Conservation (phyloP, 768 basidiomycete species). For the Amanita pseudoporphyria region DNA sequence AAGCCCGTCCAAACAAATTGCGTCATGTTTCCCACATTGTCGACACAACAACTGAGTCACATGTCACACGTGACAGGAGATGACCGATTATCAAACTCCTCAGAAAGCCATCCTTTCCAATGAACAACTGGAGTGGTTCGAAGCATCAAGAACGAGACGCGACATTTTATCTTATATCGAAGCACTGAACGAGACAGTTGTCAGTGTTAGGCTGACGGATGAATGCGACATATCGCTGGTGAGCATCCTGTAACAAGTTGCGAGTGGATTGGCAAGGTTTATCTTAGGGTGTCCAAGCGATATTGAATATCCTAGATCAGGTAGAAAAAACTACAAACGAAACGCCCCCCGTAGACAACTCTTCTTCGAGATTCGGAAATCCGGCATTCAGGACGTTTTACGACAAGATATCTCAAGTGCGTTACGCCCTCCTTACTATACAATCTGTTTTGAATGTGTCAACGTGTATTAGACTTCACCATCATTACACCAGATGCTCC, state of each 20-base stretch:
- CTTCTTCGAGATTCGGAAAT: constrained; percentile 91
- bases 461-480: constrained; percentile 36
- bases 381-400: constrained; percentile 93
- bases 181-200: constrained; percentile 62
- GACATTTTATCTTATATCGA: constrained; percentile 65
- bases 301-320: constrained; percentile 54
- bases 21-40: no score
- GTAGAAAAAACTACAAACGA: constrained; percentile 57
- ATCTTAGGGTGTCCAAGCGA: constrained; percentile 58
- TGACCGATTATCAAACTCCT: not conserved
- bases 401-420: constrained; percentile 66
- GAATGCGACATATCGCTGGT: constrained; percentile 50
- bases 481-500: constrained; percentile 47
- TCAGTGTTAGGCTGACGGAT: constrained; percentile 69
- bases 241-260: no score
- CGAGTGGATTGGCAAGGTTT: no score
- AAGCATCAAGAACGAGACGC: constrained; percentile 59
- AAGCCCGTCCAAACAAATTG: no score
- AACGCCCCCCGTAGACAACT: constrained; percentile 84
- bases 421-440: not conserved
- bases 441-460: not conserved
- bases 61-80: no score
- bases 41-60: no score
- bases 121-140: constrained; percentile 76
- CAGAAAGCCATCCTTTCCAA: constrained; percentile 68